Evolutionary conservation across 1,139 yeast genomes (phyloP).

Genomic region (Pichia norvegensis): DNA sequence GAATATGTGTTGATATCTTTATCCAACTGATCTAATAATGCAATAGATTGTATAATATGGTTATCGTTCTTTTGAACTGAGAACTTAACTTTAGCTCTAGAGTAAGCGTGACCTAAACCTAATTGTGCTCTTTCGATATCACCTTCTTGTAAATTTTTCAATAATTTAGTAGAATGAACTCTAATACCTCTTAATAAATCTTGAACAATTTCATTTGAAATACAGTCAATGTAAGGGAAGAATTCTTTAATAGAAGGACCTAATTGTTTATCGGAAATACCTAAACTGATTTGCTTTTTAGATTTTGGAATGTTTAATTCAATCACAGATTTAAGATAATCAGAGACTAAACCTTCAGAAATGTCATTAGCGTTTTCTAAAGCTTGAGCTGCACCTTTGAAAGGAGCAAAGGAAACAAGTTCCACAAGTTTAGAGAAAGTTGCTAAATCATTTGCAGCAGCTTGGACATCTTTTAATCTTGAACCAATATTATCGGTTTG

Average conservation of each 20-base stretch:
- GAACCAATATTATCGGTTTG: conserved; percentile 95
- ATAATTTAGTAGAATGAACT: conserved; percentile 78
- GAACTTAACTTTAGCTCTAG: conserved; percentile 97
- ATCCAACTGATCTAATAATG: conserved; percentile 90
- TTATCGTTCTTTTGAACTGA: conserved; percentile 97
- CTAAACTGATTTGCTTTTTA: conserved; percentile 56
- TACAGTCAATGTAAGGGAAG: conserved; percentile 84
- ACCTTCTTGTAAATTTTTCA: conserved; percentile 88
- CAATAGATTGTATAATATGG: conserved; percentile 98
- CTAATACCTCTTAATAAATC: conserved; percentile 94
- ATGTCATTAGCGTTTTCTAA: conserved; percentile 96
- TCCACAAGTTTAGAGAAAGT: conserved; percentile 89
- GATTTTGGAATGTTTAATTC: conserved; percentile 91
- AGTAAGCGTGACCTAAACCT: conserved; percentile 98
- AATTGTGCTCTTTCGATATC: conserved; percentile 97
- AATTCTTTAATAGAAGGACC: conserved; percentile 94
- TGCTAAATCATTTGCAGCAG: conserved; percentile 78
- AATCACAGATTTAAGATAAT: conserved; percentile 78
- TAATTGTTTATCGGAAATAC: conserved; percentile 89
- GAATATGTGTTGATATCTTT: conserved; percentile 96
- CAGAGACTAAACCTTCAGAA: conserved; percentile 93
- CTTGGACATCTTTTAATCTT: conserved; percentile 88
- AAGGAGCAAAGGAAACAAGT: conserved; percentile 93
- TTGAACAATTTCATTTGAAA: conserved; percentile 86
- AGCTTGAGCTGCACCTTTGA: conserved; percentile 99